Conservation (phyloP, 495 filamentous ascomycete genomes). For the Penicillium parvum region DNA sequence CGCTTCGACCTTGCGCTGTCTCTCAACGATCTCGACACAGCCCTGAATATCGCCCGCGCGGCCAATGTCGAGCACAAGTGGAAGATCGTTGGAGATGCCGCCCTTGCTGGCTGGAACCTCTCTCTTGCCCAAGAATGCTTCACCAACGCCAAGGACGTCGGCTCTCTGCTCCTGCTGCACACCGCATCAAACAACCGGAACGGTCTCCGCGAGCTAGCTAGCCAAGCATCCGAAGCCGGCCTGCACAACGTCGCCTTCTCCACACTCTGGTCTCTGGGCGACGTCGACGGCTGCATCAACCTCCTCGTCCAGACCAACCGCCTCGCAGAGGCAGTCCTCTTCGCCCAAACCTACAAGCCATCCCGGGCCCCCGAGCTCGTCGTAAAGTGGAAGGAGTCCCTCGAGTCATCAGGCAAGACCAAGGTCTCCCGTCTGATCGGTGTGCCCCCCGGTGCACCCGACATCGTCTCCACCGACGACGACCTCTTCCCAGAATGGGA, state of each 20-base stretch:
- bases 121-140: constrained; percentile 90
- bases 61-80: constrained; percentile 93
- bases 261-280: constrained; percentile 80
- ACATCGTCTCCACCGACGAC: constrained; percentile 62
- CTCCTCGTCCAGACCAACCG: constrained; percentile 74
- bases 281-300: constrained; percentile 76
- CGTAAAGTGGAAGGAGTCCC: constrained; percentile 68
- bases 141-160: constrained; percentile 78
- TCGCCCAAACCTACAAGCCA: constrained; percentile 92
- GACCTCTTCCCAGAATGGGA: constrained; percentile 97
- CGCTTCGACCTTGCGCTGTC: constrained; percentile 89
- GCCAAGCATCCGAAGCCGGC: constrained; percentile 68
- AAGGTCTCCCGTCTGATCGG: constrained; percentile 79
- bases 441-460: constrained; percentile 59
- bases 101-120: constrained; percentile 81
- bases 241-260: constrained; percentile 90
- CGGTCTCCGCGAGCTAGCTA: constrained; percentile 66
- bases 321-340: constrained; percentile 79
- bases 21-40: constrained; percentile 77
- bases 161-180: constrained; percentile 81
- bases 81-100: constrained; percentile 93
- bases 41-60: constrained; percentile 75
- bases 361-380: constrained; percentile 66
- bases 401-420: constrained; percentile 76
- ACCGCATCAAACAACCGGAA: constrained; percentile 71